Evolutionary conservation across 2,329 filamentous ascomycete genomes (phyloP).

Genomic region (Didymella lethalis): DNA sequence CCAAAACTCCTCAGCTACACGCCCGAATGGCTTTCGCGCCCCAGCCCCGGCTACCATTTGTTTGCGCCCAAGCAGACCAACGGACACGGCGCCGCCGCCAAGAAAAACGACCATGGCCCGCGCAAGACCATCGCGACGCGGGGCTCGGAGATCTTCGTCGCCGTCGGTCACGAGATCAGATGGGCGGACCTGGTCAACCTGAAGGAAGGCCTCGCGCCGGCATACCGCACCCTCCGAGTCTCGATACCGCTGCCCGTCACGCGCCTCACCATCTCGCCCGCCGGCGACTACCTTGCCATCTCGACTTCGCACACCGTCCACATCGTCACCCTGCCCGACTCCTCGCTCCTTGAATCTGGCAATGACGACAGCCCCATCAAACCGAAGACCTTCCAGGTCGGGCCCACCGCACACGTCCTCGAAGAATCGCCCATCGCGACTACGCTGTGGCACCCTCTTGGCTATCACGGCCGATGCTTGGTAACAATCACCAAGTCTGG

Average conservation of each 20-base stretch:
- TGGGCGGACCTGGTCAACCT: slow-evolving; percentile 86
- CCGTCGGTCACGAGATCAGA: slow-evolving; percentile 85
- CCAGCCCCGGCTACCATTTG: slow-evolving; percentile 77
- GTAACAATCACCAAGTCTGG: slow-evolving; percentile 90
- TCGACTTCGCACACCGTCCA: slow-evolving; percentile 88
- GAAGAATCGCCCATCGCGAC: slow-evolving; percentile 82
- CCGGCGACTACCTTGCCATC: slow-evolving; percentile 82
- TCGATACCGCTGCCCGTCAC: slow-evolving; percentile 82
- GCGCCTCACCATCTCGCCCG: slow-evolving; percentile 85
- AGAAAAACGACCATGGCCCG: slow-evolving; percentile 50
- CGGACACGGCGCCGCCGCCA: slow-evolving; percentile 39
- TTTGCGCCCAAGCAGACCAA: slow-evolving; percentile 65
- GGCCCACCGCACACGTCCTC: slow-evolving; percentile 88
- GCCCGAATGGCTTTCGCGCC: slow-evolving; percentile 83
- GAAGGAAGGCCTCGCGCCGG: slow-evolving; percentile 63
- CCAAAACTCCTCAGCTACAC: slow-evolving; percentile 86
- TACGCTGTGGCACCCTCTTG: slow-evolving; percentile 90
- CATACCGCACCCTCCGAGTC: slow-evolving; percentile 68
- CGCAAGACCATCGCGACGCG: slow-evolving; percentile 75
- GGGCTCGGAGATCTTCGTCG: slow-evolving; percentile 87
- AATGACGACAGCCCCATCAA: slow-evolving; percentile 77
- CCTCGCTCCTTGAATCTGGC: slow-evolving; percentile 74
- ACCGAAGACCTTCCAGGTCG: slow-evolving; percentile 88
- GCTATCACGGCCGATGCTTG: slow-evolving; percentile 79
- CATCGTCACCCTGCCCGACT: slow-evolving; percentile 83